These are phyloP conservation scores for Cronartium ribicola DNA, from an alignment of 1,284 basidiomycete genomes.

Conservation along the genomic window DNA sequence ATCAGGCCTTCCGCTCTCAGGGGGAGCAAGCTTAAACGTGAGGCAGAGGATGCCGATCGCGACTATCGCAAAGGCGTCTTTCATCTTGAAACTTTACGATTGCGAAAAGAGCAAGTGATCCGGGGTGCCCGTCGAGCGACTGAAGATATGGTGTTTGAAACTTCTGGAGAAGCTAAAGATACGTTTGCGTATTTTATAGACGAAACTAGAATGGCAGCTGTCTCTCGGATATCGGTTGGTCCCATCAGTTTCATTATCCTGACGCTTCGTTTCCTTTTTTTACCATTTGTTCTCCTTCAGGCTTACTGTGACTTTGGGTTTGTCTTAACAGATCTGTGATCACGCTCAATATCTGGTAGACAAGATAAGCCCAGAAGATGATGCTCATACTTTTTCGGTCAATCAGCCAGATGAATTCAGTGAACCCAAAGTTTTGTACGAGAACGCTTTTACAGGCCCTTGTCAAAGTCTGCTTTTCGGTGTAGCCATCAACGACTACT, in stretches of 20 bases:
- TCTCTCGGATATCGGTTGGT: conserved; percentile 31
- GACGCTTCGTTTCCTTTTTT: neutral
- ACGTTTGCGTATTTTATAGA: conserved; percentile 42
- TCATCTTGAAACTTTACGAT: conserved; percentile 83
- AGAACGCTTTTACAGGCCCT: conserved; percentile 77
- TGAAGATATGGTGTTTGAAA: conserved; percentile 41
- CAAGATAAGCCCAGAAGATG: conserved; percentile 35
- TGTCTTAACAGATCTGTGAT: conserved; percentile 26
- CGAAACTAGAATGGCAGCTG: conserved; percentile 36
- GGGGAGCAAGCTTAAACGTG: conserved; percentile 27
- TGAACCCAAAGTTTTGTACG: conserved; percentile 60
- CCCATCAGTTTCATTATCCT: neutral
- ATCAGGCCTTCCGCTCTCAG: conserved; percentile 24
- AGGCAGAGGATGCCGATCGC: conserved; percentile 61
- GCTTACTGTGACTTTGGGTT: neutral
- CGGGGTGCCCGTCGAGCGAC: conserved; percentile 30
- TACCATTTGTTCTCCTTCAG: neutral
- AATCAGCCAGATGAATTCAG: conserved; percentile 4
- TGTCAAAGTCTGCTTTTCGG: conserved; percentile 84
- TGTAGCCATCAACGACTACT: conserved; percentile 84
- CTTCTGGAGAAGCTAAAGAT: conserved; percentile 41
- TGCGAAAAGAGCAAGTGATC: conserved; percentile 49
- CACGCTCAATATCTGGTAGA: conserved; percentile 38
- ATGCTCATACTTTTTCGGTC: conserved; percentile 9
- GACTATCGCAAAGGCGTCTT: conserved; percentile 88